Base-by-base conservation (phyloP, 78 protist species). In the Chrysochromulina parva region DNA sequence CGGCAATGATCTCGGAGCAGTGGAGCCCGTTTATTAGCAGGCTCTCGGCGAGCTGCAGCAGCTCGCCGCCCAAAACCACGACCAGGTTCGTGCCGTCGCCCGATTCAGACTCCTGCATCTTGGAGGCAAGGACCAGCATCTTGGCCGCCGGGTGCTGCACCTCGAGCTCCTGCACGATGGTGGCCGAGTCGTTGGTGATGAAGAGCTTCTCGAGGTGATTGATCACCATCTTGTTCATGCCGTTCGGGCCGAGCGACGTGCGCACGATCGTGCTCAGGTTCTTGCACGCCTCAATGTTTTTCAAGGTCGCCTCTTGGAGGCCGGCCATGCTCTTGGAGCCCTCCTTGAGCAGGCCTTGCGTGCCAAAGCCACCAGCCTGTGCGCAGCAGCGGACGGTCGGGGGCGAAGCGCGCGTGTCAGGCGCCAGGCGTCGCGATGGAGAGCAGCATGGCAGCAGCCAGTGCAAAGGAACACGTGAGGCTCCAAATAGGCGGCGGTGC, bases 81-180 rank as follows among this genome's bases (percentile, higher is more conserved):
- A 98, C 99, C 16, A 96, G 65, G 95, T 98, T 98, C 78, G 99
- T 97, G n/a, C 96, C 99, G 85, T 99, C 99, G 28, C 99, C 99
- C 48, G 95, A 62, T 97, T 98, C 99, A 66, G 91, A 84, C 87
- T 97, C 98, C 94, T 98, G 99, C 93, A 95, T 95, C 92, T 97
- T 92, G 19, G 99, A 85, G 17, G 99, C 99, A 53, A 96, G 20
- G 11, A 97, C 99, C 48, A 98, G 71, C 87, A 99, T 88, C 94
- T 97, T 98, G 66, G 99, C 99, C 4, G 99, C 99, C 2, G 99
- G 99, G 94, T 98, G 99, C 90, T 94, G 86, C 3, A 94, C 91
- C 38, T 78, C 88, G 65, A 88, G 76, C 90, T 99, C 99, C 20
- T 82, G 66, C n/a, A 98, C 88, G 76, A 99, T 98, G 38, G 99